Percentiles rank a stretch among this genome's conserved stretches.
Evolutionary conservation across 2,329 filamentous ascomycete genomes (phyloP).

Genomic region (Neonectria hederae): DNA sequence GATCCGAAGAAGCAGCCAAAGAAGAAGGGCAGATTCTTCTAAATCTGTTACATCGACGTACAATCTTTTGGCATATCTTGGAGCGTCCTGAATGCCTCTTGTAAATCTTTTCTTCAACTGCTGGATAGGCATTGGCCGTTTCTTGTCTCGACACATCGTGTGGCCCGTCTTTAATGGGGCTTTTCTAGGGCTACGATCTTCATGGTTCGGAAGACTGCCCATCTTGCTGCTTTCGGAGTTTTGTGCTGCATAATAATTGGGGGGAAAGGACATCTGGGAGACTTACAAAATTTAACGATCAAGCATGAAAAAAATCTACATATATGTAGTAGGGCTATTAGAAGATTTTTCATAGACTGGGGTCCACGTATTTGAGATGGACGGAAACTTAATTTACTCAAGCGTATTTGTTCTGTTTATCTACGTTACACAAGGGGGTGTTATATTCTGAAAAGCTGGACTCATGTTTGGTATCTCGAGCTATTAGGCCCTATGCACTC

Average conservation of each 20-base stretch:
- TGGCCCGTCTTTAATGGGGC: not conserved
- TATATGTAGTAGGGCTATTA: constrained; percentile 37
- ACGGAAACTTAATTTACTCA: constrained; percentile 34
- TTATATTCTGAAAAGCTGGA: no score
- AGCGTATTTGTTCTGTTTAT: constrained; percentile 3
- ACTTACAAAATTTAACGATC: constrained; percentile 39
- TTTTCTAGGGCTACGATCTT: not conserved
- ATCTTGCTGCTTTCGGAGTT: not conserved
- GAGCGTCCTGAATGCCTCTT: constrained; percentile 14
- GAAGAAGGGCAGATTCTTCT: constrained; percentile 56
- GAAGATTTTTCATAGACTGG: constrained; percentile 38
- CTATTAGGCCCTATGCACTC: no score
- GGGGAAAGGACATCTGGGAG: constrained; percentile 22
- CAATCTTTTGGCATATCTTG: constrained; percentile 18
- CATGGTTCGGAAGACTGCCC: constrained; percentile 2
- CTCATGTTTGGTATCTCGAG: not conserved
- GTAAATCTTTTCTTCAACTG: constrained; percentile 21
- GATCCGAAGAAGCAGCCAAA: constrained; percentile 46
- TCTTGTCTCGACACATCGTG: constrained; percentile 11
- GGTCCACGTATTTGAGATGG: constrained; percentile 38
- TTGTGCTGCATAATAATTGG: constrained; percentile 10
- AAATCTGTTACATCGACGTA: constrained; percentile 4
- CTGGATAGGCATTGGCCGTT: constrained; percentile 12
- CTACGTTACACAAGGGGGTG: not conserved
- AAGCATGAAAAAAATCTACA: constrained; percentile 43